Conservation (phyloP, 169 alveolate species). For the Cardiosporidium cionae region DNA sequence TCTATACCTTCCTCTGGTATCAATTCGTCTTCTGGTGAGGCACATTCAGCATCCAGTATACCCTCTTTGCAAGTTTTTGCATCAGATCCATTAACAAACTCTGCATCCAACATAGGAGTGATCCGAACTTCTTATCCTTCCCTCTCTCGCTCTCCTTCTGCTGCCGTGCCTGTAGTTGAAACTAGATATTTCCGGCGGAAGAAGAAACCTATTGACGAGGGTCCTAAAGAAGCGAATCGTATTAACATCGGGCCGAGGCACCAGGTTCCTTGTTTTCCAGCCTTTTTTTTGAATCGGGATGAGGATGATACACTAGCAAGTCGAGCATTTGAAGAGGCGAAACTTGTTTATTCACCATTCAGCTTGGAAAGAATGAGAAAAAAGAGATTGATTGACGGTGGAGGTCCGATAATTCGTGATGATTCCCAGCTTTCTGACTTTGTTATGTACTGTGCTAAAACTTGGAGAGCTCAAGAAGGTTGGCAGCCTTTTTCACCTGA, state of each 20-base stretch:
- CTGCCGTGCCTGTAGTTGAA: background rate
- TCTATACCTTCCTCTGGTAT: background rate
- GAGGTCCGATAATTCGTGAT: constrained; percentile 52
- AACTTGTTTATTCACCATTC: constrained; percentile 68
- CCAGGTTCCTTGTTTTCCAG: constrained; percentile 71
- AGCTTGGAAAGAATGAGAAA: constrained; percentile 55
- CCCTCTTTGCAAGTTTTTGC: no score
- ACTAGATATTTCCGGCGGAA: background rate
- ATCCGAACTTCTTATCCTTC: background rate
- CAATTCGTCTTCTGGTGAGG: background rate
- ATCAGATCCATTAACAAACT: no score
- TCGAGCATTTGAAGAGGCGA: constrained; percentile 43
- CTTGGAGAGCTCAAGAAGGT: constrained; percentile 69
- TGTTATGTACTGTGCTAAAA: constrained; percentile 62
- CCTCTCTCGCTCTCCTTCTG: background rate
- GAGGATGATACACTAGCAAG: constrained; percentile 20
- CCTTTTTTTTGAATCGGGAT: constrained; percentile 59
- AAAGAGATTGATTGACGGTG: constrained; percentile 52
- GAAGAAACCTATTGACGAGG: constrained; percentile 23
- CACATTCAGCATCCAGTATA: no score
- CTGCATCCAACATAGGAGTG: no score
- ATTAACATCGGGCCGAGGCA: constrained; percentile 63
- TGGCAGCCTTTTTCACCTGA: constrained; percentile 81
- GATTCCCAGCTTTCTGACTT: constrained; percentile 67
- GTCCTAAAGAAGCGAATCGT: constrained; percentile 23